Evolutionary conservation across 106 monocot species (phyloP).

Genomic region (Xerophyta viscosa): DNA sequence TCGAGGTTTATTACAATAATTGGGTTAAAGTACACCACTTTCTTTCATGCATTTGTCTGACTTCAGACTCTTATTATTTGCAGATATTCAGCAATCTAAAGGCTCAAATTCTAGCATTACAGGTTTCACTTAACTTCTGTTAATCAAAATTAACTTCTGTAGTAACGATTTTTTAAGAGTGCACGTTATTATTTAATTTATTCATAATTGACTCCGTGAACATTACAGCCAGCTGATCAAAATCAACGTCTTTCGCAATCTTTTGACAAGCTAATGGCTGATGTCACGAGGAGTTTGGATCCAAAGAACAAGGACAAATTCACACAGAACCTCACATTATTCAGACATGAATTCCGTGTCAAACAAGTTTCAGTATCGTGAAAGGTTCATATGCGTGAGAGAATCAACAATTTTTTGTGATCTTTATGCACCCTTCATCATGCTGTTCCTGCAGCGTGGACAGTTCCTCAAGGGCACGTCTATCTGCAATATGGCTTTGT

Average conservation of each 20-base stretch:
- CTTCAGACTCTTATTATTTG: constrained; percentile 14
- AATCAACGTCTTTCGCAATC: constrained; percentile 65
- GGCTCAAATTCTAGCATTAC: constrained; percentile 81
- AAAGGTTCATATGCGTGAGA: background rate
- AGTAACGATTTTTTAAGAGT: no score
- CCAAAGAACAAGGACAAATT: constrained; percentile 87
- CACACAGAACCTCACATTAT: constrained; percentile 83
- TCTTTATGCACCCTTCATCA: no score
- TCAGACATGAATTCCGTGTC: constrained; percentile 80
- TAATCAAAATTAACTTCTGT: background rate
- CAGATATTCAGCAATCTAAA: constrained; percentile 86
- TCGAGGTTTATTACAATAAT: background rate
- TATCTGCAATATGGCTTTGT: no score
- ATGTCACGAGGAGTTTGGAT: constrained; percentile 83
- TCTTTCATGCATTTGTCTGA: no score
- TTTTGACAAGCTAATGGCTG: constrained; percentile 93
- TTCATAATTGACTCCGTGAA: background rate
- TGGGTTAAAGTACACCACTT: background rate
- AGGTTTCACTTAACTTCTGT: constrained; percentile 23
- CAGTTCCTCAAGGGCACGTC: no score
- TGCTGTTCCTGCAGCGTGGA: no score
- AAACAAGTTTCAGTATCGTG: constrained; percentile 27
- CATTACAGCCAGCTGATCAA: constrained; percentile 74
- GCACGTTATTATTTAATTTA: no score
- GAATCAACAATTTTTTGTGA: no score